Base-by-base conservation (phyloP, 2,329 filamentous ascomycete species). In the Penicillium fuscoglaucum region DNA sequence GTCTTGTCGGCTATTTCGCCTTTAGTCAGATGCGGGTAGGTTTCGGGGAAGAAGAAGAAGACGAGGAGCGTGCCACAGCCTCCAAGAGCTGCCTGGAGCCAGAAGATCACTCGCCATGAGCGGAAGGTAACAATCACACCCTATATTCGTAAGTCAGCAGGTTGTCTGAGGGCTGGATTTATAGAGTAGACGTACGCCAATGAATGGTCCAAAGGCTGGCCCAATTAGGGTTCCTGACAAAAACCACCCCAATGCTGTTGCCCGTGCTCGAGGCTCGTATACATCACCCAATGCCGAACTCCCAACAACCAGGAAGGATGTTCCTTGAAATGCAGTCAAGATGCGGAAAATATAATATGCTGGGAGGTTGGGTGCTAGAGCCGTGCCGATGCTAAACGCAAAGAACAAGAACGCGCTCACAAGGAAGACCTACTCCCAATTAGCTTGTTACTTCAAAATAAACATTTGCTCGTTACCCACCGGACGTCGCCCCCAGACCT, bases 91-190 rank as follows among this genome's bases (percentile, higher is more conserved):
- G 87, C 85, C 69, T 92, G 89, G 0, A 93, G 78, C 86, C 88
- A 92, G 76, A 91, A 92, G 53, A 92, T 90, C 43, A 84, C 83
- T 19, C 88, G 82, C 90, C 90, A 93, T 2, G 81, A 83, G 7
- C 82, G 80, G 72, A 86, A 91, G 0, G 89, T 92, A 17, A 92
- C 88, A 51, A 93, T 90, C 45, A 91, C 86, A 26, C 89, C 90
- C 55, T 90, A 85, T 8, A 89, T 28, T 41, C 10, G 74, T 63
- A 87, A 86, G 10, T 46, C 17, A 60, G 0, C 85, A 84, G 13
- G 8, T 46, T 52, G 33, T n/a, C 6, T 21, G 8, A 1, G 2
- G 1, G 47, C 17, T 26, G 10, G 15, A 35, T 3, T 21, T 37
- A 31, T 40, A 28, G 17, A 31, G 19, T 26, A 48, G 21, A 65